Evolutionary conservation across 1,284 basidiomycete genomes (phyloP).

Genomic region (Puccinia novopanici): DNA sequence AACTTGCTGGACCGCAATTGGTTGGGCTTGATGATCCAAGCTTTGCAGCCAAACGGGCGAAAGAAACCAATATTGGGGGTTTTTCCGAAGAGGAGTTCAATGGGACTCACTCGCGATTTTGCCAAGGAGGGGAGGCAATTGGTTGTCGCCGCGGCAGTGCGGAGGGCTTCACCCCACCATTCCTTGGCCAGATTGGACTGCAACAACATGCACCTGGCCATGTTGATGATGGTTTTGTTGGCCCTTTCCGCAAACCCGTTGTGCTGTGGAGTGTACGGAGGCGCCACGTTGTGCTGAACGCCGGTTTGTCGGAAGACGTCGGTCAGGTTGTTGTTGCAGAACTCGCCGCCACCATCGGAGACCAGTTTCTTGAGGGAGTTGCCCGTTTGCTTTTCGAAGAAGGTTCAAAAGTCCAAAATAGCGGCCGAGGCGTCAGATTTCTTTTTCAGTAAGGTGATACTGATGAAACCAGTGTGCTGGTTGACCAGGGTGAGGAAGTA

Average conservation of each 20-base stretch:
- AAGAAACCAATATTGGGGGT: background rate
- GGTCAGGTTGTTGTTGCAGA: background rate
- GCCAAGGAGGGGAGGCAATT: too few relatives aligned
- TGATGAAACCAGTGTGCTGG: too few relatives aligned
- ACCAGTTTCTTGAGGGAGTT: slow-evolving; percentile 8
- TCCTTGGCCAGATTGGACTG: too few relatives aligned
- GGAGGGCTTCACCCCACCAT: too few relatives aligned
- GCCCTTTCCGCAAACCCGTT: slow-evolving; percentile 6
- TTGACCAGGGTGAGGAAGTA: too few relatives aligned
- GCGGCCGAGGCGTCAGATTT: background rate
- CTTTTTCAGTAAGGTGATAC: background rate
- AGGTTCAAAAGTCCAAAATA: background rate
- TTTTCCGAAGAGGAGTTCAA: too few relatives aligned
- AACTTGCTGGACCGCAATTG: background rate
- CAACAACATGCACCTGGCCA: too few relatives aligned
- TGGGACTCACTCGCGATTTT: too few relatives aligned
- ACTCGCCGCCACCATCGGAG: slow-evolving; percentile 20
- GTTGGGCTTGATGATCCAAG: background rate
- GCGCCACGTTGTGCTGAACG: background rate
- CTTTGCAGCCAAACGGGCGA: background rate
- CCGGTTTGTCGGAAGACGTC: background rate
- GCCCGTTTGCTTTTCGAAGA: slow-evolving; percentile 3
- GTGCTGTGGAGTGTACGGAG: slow-evolving; percentile 20
- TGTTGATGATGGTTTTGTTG: too few relatives aligned
- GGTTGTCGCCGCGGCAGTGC: too few relatives aligned